Evolutionary conservation across 805 yeast species (phyloP).

Genomic region (Geotrichum ghanense): DNA sequence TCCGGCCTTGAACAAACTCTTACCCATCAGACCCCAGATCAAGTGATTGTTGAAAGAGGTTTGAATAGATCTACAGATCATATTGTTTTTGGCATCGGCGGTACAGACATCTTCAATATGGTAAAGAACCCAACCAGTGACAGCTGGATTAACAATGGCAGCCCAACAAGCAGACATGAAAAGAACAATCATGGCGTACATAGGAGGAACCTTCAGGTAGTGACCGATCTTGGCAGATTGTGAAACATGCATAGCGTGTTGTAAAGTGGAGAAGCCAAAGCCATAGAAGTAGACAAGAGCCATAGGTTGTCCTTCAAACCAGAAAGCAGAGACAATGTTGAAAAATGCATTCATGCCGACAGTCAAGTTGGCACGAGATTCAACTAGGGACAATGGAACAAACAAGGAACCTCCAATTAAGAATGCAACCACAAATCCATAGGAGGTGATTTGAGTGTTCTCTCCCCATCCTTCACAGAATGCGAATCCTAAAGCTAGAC

Average conservation of each 20-base stretch:
- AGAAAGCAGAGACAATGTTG: constrained; percentile 13
- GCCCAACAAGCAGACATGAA: constrained; percentile 31
- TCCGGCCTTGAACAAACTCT: constrained; percentile 21
- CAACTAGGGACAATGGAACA: constrained; percentile 44
- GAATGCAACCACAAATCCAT: constrained; percentile 38
- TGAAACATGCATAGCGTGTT: constrained; percentile 45
- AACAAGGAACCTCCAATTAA: constrained; percentile 44
- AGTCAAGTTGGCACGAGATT: constrained; percentile 45
- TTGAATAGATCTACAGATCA: constrained; percentile 32
- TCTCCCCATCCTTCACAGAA: constrained; percentile 1
- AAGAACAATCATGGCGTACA: constrained; percentile 40
- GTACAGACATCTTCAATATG: constrained; percentile 34
- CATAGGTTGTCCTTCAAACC: constrained; percentile 35
- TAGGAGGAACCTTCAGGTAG: constrained; percentile 48
- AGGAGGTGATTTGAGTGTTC: constrained; percentile 34
- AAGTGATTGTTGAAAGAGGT: constrained; percentile 39
- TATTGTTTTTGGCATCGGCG: constrained; percentile 30
- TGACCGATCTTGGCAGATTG: constrained; percentile 51
- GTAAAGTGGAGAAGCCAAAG: constrained; percentile 49
- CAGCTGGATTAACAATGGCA: constrained; percentile 30
- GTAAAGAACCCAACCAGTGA: constrained; percentile 34
- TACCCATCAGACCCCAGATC: constrained; percentile 48
- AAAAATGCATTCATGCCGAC: constrained; percentile 9
- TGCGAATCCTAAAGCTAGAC: constrained; percentile 10
- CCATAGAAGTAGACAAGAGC: constrained; percentile 54